phyloP scores from a whole-genome alignment of 306 rosid species.

The Citrullus amarus region DNA sequence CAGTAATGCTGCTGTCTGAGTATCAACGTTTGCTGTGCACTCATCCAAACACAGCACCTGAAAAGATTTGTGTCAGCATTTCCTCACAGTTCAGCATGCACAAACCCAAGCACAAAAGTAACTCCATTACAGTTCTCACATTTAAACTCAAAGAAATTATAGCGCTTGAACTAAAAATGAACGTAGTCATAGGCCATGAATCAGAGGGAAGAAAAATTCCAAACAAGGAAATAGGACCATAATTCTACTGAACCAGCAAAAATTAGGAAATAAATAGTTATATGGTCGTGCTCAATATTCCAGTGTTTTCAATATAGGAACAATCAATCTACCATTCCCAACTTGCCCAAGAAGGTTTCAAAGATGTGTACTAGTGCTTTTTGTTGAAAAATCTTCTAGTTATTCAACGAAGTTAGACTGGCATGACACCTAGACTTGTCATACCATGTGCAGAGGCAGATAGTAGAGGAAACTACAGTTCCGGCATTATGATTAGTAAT shows the following conservation, averaged over 20 bases:
- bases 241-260: neutral
- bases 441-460: neutral
- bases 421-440: no score
- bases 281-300: no score
- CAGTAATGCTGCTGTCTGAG: conserved; percentile 70
- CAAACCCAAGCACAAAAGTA: neutral
- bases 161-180: neutral
- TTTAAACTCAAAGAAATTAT: neutral
- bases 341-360: neutral
- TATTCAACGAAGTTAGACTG: neutral
- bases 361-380: neutral
- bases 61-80: conserved; percentile 2
- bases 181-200: neutral
- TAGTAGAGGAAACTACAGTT: neutral
- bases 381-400: neutral
- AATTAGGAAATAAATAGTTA: neutral
- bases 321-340: neutral
- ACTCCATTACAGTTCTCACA: neutral
- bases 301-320: no score
- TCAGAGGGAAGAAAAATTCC: neutral
- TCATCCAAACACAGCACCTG: conserved; percentile 97
- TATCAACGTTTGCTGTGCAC: conserved; percentile 84
- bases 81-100: neutral
- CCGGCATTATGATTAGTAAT: neutral
- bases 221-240: neutral